These are phyloP conservation scores for Odontarrhena argentea DNA, from an alignment of 345 rosid species.

Conservation along the genomic window DNA sequence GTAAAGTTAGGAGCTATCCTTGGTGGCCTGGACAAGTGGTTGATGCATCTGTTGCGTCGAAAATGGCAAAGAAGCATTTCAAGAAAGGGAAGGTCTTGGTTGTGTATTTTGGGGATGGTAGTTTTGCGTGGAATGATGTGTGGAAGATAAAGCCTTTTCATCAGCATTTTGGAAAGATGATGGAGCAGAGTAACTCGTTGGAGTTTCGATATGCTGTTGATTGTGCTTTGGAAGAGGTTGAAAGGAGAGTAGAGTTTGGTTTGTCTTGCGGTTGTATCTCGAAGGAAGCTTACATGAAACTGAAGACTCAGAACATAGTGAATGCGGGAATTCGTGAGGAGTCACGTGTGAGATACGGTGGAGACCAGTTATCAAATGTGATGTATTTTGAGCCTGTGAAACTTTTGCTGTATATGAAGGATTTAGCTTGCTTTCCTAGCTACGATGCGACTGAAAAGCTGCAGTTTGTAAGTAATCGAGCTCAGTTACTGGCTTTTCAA, in stretches of 20 bases:
- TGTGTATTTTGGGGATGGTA: conserved; percentile 65
- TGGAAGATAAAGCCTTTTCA: conserved; percentile 60
- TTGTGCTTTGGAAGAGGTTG: conserved; percentile 69
- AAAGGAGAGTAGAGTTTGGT: conserved; percentile 65
- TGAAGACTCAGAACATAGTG: conserved; percentile 50
- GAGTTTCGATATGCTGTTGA: conserved; percentile 58
- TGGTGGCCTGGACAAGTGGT: conserved; percentile 90
- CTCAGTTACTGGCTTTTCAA: conserved; percentile 61
- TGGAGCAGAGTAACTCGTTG: conserved; percentile 48
- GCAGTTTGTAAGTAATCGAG: conserved; percentile 43
- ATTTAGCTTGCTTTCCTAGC: conserved; percentile 46
- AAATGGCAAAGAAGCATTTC: conserved; percentile 54
- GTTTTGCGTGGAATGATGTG: conserved; percentile 67
- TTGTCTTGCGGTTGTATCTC: conserved; percentile 66
- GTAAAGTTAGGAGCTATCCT: conserved; percentile 72
- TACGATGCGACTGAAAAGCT: conserved; percentile 45
- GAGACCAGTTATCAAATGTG: conserved; percentile 46
- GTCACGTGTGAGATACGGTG: conserved; percentile 42
- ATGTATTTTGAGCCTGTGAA: conserved; percentile 51
- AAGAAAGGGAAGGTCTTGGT: conserved; percentile 54
- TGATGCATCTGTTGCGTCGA: conserved; percentile 52
- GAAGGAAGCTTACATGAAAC: conserved; percentile 38
- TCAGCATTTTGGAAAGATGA: conserved; percentile 53
- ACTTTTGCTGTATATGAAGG: conserved; percentile 47
- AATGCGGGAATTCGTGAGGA: conserved; percentile 57